Evolutionary conservation across 1,284 basidiomycete species (phyloP).

Genomic region (Takashimella tepidaria): DNA sequence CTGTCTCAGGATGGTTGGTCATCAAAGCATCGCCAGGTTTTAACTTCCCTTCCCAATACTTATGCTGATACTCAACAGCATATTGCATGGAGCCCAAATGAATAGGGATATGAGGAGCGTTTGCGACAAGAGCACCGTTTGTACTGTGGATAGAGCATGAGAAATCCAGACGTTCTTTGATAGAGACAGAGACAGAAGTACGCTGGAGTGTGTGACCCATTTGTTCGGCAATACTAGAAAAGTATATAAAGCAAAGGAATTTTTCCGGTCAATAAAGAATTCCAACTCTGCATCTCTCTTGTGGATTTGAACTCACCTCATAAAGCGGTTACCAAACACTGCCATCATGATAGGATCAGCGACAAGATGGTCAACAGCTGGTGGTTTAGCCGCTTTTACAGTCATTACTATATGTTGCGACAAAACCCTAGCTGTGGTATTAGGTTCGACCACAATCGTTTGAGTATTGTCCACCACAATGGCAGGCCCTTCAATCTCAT

Average conservation of each 20-base stretch:
- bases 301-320: too few species aligned
- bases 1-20: slow-evolving; percentile 48
- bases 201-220: slow-evolving; percentile 53
- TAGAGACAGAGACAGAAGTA: slow-evolving; percentile 49
- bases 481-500: slow-evolving; percentile 53
- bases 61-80: slow-evolving; percentile 46
- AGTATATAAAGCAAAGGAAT: too few species aligned
- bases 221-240: slow-evolving; percentile 50
- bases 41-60: slow-evolving; percentile 35
- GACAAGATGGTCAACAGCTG: not conserved
- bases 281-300: slow-evolving; percentile 21
- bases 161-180: slow-evolving; percentile 48
- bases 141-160: slow-evolving; percentile 53
- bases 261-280: slow-evolving; percentile 37
- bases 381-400: not conserved
- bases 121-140: slow-evolving; percentile 50
- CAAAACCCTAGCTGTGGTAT: slow-evolving; percentile 48
- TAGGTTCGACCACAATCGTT: slow-evolving; percentile 40
- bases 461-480: slow-evolving; percentile 40
- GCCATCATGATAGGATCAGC: slow-evolving; percentile 30
- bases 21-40: slow-evolving; percentile 50
- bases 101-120: slow-evolving; percentile 53
- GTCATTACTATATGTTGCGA: not conserved
- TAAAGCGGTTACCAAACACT: slow-evolving; percentile 35
- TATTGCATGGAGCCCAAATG: slow-evolving; percentile 49